Conservation (phyloP, 2,329 filamentous ascomycete genomes). For the Apiospora sp. region DNA sequence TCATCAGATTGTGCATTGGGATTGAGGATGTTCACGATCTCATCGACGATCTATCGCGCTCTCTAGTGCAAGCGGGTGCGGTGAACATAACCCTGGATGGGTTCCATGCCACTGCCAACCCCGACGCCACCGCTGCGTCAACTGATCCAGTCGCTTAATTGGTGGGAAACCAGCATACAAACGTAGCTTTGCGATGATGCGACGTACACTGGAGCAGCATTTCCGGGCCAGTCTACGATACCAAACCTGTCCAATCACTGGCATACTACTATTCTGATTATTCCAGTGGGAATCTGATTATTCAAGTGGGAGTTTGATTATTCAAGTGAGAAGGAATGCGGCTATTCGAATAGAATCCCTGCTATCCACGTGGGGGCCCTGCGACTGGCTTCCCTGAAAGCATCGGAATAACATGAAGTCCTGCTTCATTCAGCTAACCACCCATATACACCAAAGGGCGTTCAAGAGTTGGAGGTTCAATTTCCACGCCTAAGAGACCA, state of each 20-base stretch:
- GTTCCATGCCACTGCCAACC: conserved; percentile 62
- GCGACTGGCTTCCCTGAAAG: background rate
- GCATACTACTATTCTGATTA: background rate
- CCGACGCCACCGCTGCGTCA: background rate
- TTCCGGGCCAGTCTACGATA: background rate
- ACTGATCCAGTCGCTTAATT: background rate
- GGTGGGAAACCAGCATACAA: background rate
- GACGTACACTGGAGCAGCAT: background rate
- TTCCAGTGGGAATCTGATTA: background rate
- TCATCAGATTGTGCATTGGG: conserved; percentile 93
- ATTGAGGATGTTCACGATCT: conserved; percentile 94
- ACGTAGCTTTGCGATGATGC: background rate
- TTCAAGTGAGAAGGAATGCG: background rate
- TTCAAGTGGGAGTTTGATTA: background rate
- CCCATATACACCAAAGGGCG: conserved; percentile 2
- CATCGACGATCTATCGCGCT: conserved; percentile 89
- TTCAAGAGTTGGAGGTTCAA: background rate
- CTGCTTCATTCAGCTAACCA: background rate
- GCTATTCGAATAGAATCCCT: background rate
- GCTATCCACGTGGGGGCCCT: background rate
- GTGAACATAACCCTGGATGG: conserved; percentile 86
- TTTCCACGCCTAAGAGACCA: background rate
- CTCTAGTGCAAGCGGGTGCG: conserved; percentile 92
- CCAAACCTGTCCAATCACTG: background rate
- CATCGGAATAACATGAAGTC: background rate